Base-by-base conservation (phyloP, 306 rosid species). In the Hippophae tibetana region DNA sequence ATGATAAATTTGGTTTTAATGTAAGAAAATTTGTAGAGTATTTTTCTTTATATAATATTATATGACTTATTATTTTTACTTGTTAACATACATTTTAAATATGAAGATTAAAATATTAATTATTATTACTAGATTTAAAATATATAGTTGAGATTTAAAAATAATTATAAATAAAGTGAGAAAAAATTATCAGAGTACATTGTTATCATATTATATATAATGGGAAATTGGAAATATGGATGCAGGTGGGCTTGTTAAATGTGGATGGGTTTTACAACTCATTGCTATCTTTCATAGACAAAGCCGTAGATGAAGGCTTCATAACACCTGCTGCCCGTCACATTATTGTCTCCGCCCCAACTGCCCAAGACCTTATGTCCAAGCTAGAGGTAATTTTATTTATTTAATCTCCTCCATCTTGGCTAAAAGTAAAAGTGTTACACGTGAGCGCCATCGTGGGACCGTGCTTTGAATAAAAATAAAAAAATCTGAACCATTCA, bases 241-340 rank as follows among this genome's bases (percentile, higher is more conserved):
- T 46, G 57, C 69, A 92, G 99, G 99, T 92, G 76, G 99, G 99
- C 40, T 54, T 92, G 81, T 69, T 92, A 59, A 92, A 92, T 69
- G 99, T 92, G 18, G 99, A 92, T 73, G 99, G 99, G 31, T 92
- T 80, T 75, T 92, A 92, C 79, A 82, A 88, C 70, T 92, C 95
- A 44, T 67, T 92, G 25, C 69, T 92, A 46, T 82, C 90, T 14
- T 92, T 92, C 86, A 79, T 92, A 62, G 99, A 92, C 86, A 85
- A 88, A 46, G 90, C 99, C 43, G 99, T 92, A 41, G 94, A 86
- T n/a, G 94, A 92, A 80, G 95, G 95, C 8, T 92, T 92, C 82
- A 72, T 92, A n/a, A 67, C 85, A 14, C 86, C 94, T 2, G 79
- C 95, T 75, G 99, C 97, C 89, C 93, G 99, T 59, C 86, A 82